A percentile compares a stretch with the other conserved stretches of the same genome.
Evolutionary conservation across 148 eudicot species (phyloP).

Genomic region (Limonium bicolor): DNA sequence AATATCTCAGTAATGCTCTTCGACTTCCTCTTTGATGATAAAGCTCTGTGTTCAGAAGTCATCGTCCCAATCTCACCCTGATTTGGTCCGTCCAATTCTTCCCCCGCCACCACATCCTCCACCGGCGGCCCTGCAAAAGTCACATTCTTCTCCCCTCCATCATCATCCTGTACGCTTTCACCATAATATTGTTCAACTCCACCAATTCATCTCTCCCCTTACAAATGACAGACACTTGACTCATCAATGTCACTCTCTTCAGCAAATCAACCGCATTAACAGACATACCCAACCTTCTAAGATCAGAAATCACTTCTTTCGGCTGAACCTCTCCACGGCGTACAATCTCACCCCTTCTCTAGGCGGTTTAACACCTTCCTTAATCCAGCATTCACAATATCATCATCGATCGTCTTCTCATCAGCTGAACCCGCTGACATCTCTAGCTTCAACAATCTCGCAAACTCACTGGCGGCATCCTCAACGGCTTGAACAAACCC

Average conservation of each 20-base stretch:
- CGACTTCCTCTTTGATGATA: conserved; percentile 35
- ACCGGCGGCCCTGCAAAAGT: conserved; percentile 13
- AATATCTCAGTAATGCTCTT: conserved; percentile 44
- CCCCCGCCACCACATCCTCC: no score
- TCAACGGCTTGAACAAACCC: conserved; percentile 42
- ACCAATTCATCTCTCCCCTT: conserved; percentile 23
- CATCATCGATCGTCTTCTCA: no score
- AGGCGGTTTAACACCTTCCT: conserved; percentile 34
- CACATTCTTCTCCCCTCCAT: conserved; percentile 11
- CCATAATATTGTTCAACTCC: no score
- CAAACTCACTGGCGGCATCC: conserved; percentile 32
- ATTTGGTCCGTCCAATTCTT: no score
- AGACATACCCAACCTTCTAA: conserved; percentile 16
- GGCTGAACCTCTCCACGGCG: conserved; percentile 20
- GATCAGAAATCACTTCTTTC: conserved; percentile 11
- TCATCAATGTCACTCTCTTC: conserved; percentile 27
- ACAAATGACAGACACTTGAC: conserved; percentile 36
- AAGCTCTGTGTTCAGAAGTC: conserved; percentile 8
- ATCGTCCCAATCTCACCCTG: conserved; percentile 10
- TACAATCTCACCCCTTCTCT: conserved; percentile 14
- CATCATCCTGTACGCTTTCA: conserved; percentile 29
- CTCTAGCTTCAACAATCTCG: conserved; percentile 23
- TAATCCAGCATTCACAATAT: conserved; percentile 44
- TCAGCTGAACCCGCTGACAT: no score
- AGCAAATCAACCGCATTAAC: conserved; percentile 15